Base-by-base conservation (phyloP, 768 basidiomycete genomes). In the Lactarius pseudohatsudake region DNA sequence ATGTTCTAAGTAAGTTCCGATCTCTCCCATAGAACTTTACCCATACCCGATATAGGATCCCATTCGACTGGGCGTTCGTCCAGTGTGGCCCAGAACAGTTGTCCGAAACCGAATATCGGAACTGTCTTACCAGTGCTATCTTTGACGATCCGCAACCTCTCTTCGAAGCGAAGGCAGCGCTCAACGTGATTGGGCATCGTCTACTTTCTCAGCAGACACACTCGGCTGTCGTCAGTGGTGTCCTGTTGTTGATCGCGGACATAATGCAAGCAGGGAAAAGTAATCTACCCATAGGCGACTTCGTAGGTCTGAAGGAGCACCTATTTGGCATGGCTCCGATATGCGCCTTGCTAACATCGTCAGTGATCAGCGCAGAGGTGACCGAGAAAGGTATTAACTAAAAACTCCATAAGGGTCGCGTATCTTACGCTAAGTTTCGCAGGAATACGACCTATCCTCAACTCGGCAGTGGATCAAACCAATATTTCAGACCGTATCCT, bases 61-160 rank as follows among this genome's bases (percentile, higher is more conserved):
- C 67, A 18, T 68, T 68, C 26, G 59, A 59, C 28, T 68, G 67
- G 64, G 38, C 55, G 36, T 66, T 68, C 26, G 13, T 66, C 26
- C 67, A 68, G 18, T 68, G 45, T 58, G 64, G 64, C 2, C 58
- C 54, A 28, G 64, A 65, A 16, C 56, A 65, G 30, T 41, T 68
- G 34, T 61, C 43, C 13, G 9, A 53, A 32, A 30, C 26, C 4
- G 64, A 67, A 68, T 62, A 62, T 28, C 64, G 67, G 41, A 30
- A 13, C 4, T 57, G 50, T 50, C 59, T 68, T 45, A 58, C 55
- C 2, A 36, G n/a, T 16, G 40, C 59, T 32, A 30, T 66, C 36
- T 67, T 61, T 30, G 67, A 61, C 20, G 26, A 57, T 15, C 59
- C 59, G 28, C 34, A 47, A 26, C 53, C 53, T 13, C 57, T 67